Conservation (phyloP, 805 yeast species). For the Zygosaccharomyces bisporus region DNA sequence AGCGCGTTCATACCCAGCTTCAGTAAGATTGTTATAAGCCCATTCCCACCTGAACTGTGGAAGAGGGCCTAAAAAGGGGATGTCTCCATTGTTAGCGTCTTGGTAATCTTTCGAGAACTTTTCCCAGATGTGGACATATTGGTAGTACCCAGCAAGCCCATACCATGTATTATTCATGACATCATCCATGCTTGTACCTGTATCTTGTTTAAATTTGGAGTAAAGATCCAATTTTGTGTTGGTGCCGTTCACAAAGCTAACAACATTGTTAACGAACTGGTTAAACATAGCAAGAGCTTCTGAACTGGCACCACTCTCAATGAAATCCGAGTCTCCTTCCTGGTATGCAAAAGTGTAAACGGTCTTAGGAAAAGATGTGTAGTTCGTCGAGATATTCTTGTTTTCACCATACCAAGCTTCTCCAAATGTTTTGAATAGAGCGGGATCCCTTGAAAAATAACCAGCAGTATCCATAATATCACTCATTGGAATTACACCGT, state of each 20-base stretch:
- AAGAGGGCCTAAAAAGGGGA: constrained; percentile 2
- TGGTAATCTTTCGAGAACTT: constrained; percentile 5
- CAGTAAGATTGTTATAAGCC: constrained; percentile 3
- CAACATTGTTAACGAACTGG: constrained; percentile 3
- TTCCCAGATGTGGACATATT: constrained; percentile 5
- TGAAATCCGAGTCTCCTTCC: constrained; percentile 5
- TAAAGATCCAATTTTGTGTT: constrained; percentile 2
- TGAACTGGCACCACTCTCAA: constrained; percentile 7
- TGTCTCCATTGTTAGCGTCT: constrained; percentile 5
- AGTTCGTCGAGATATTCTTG: constrained; percentile 2
- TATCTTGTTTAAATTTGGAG: constrained; percentile 6
- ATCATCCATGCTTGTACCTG: constrained; percentile 2
- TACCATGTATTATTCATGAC: constrained; percentile 5
- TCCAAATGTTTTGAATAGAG: constrained; percentile 4
- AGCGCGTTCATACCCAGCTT: constrained; percentile 2
- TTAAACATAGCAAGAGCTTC: constrained; percentile 5
- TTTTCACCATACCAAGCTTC: constrained; percentile 5
- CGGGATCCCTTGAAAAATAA: constrained; percentile 4
- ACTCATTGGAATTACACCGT: constrained; percentile 6
- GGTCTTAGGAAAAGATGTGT: constrained; percentile 4
- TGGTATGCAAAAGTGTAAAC: constrained; percentile 4
- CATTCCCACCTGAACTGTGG: constrained; percentile 5
- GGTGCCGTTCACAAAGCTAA: constrained; percentile 4
- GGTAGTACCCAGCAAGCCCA: constrained; percentile 5
- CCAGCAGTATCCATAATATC: constrained; percentile 5